A percentile compares a stretch with the other conserved stretches of the same genome.
Evolutionary conservation across 352 stramenopile species (phyloP).

Genomic region (Phytopythium chamaehyphon): DNA sequence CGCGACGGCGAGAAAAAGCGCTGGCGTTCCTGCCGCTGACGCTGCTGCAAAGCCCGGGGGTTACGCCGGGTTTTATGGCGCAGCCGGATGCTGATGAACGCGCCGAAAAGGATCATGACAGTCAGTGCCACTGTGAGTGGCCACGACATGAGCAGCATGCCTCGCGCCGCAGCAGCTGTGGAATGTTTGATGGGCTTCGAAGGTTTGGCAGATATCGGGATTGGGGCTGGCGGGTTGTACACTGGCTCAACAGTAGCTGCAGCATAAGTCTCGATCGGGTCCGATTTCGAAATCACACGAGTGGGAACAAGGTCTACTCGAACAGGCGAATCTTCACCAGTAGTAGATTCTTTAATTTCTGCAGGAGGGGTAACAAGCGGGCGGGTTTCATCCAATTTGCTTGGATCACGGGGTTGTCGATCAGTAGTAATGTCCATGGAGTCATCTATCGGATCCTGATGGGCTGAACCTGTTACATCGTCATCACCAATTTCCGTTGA

Average conservation of each 20-base stretch:
- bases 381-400: too few relatives aligned
- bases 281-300: neutral
- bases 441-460: neutral
- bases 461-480: neutral
- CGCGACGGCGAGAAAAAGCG: conserved; percentile 1
- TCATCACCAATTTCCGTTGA: neutral
- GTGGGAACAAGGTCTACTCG: too few relatives aligned
- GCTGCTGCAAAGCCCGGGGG: conserved; percentile 28
- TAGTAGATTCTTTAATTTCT: too few relatives aligned
- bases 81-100: conserved; percentile 36
- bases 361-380: too few relatives aligned
- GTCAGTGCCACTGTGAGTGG: conserved; percentile 35
- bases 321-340: too few relatives aligned
- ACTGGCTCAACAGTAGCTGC: neutral
- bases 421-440: too few relatives aligned
- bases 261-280: conserved; percentile 2
- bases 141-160: conserved; percentile 28
- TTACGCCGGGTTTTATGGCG: conserved; percentile 51
- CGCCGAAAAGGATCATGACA: conserved; percentile 37
- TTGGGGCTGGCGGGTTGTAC: neutral
- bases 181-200: neutral
- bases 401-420: too few relatives aligned
- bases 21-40: conserved; percentile 14
- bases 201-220: neutral
- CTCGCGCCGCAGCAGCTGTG: conserved; percentile 1